Evolutionary conservation across 2,329 filamentous ascomycete genomes (phyloP).

Genomic region (Davidsoniella neocaledoniae): DNA sequence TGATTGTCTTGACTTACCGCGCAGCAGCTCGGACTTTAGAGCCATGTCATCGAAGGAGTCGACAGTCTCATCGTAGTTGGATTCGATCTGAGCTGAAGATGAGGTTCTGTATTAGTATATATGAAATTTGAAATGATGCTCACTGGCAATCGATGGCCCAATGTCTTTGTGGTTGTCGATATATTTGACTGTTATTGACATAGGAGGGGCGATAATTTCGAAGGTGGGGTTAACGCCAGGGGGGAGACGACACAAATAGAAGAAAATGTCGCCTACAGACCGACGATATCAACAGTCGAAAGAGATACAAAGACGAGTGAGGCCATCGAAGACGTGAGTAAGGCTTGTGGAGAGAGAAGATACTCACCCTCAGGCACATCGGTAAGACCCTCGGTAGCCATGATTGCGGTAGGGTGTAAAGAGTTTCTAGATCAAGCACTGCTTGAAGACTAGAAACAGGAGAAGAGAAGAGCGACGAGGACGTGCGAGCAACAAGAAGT

Average conservation of each 20-base stretch:
- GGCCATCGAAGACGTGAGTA: neutral
- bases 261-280: neutral
- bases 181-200: neutral
- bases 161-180: neutral
- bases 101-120: conserved; percentile 1
- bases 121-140: neutral
- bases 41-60: conserved; percentile 98
- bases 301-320: neutral
- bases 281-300: neutral
- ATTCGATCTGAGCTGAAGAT: conserved; percentile 84
- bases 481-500: conserved; percentile 20
- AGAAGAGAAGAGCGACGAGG: conserved; percentile 20
- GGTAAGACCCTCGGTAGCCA: conserved; percentile 99
- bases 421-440: conserved; percentile 57
- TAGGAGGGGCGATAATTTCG: neutral
- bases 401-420: conserved; percentile 56
- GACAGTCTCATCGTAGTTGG: conserved; percentile 99
- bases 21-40: conserved; percentile 91
- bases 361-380: conserved; percentile 83
- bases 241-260: neutral
- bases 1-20: conserved; percentile 41
- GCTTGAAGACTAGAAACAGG: conserved; percentile 52
- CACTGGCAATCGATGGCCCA: neutral
- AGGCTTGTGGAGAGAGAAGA: neutral
- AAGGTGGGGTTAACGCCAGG: conserved; percentile 5